Base-by-base conservation (phyloP, 192 early-diverging fungal species). In the Linnemannia elongata region DNA sequence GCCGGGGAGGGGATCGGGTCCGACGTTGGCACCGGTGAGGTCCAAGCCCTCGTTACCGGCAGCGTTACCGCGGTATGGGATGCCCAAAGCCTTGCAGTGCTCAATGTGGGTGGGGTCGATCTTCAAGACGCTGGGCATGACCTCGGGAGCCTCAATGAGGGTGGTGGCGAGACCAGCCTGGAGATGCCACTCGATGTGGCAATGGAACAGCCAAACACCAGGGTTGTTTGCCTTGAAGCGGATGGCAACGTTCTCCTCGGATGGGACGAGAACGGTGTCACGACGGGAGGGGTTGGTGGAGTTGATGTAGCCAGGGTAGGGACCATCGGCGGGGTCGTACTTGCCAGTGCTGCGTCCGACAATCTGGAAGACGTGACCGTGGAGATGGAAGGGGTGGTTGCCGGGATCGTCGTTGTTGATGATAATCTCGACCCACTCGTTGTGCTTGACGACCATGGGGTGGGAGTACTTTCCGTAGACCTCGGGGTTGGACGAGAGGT, bases 181-280 rank as follows among this genome's bases (percentile, higher is more conserved):
- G 71, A 96, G 75, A 89, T 95, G 93, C 93, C 94, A 95, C 78
- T 95, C 92, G 76, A 96, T 94, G 81, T 97, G 97, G 89, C 97
- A 98, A 89, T 97, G 97, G 91, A 97, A 92, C 72, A 96, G 85
- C 95, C 95, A 96, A 17, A 92, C 90, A 63, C 96, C 96, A 17
- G 95, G 94, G 88, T 97, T 97, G 83, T 97, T 93, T 13, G 95
- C 94, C 39, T 90, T 75, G 90, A 96, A 96, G 42, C 96, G 91
- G 80, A 98, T 82, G 10, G 95, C 90, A 12, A 92, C 91, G 75
- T 93, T 95, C 73, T 94, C 90, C 87, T 92, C 89, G 74, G 89
- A 89, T 17, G 94, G 94, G 7, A 97, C 90, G 9, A 90, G 83
- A n/a, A 97, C 91, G 7, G 94, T 95, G 82, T 98, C 97, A 79